phyloP scores from a whole-genome alignment of 1,284 basidiomycete genomes.

The Irpex rosettiformis region DNA sequence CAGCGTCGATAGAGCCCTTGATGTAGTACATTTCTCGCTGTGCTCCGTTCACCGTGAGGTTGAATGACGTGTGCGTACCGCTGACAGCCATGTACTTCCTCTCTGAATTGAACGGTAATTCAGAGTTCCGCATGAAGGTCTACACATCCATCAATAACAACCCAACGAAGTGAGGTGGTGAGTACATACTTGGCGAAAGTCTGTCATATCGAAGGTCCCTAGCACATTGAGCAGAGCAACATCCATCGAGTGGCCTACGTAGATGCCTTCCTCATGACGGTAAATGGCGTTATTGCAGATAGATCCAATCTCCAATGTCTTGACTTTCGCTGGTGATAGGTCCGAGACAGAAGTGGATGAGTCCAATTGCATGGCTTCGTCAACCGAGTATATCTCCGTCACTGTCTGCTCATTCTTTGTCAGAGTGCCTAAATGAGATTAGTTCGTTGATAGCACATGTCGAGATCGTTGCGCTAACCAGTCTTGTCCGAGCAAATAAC shows the following conservation, averaged over 20 bases:
- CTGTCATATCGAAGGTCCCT: conserved; percentile 64
- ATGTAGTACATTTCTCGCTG: conserved; percentile 77
- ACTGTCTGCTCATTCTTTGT: conserved; percentile 97
- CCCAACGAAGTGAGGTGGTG: too few relatives aligned
- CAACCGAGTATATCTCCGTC: conserved; percentile 83
- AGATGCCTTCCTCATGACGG: conserved; percentile 69
- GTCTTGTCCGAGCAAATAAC: conserved; percentile 99
- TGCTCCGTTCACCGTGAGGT: conserved; percentile 33
- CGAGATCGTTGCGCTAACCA: conserved; percentile 39
- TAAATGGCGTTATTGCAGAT: conserved; percentile 72
- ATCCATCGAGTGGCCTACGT: conserved; percentile 90
- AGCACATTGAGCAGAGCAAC: conserved; percentile 88
- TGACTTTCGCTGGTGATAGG: conserved; percentile 47
- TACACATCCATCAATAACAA: too few relatives aligned
- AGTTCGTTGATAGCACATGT: not conserved
- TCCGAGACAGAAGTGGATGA: conserved; percentile 31
- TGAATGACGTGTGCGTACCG: conserved; percentile 49
- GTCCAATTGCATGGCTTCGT: conserved; percentile 75
- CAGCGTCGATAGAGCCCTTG: conserved; percentile 89
- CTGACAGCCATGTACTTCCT: conserved; percentile 90
- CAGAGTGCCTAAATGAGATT: conserved; percentile 66
- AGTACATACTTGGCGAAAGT: conserved; percentile 63
- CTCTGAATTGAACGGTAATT: conserved; percentile 91
- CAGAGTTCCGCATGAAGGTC: conserved; percentile 73
- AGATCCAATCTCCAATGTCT: conserved; percentile 63